Conservation (phyloP, 495 filamentous ascomycete genomes). For the Annulohypoxylon maeteangense region DNA sequence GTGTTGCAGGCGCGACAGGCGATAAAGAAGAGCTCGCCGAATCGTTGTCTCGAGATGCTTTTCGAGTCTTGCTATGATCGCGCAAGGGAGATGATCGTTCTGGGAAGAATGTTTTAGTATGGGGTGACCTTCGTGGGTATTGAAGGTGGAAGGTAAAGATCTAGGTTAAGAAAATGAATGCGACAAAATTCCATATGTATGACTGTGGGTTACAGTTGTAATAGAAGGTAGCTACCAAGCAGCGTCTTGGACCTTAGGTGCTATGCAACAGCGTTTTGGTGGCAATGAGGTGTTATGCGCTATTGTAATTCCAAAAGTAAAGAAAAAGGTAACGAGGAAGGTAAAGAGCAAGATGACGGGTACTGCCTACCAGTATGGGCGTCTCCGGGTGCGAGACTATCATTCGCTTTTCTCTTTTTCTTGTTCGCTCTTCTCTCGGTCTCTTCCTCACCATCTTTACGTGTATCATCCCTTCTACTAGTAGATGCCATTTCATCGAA, state of each 20-base stretch:
- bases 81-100: slow-evolving; percentile 60
- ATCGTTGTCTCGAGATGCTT: slow-evolving; percentile 61
- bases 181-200: not conserved
- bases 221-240: not conserved
- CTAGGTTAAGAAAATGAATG: slow-evolving; percentile 3
- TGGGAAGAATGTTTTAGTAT: slow-evolving; percentile 37
- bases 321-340: not conserved
- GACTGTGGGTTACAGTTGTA: not conserved
- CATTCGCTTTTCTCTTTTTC: slow-evolving; percentile 67
- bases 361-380: slow-evolving; percentile 69
- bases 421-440: slow-evolving; percentile 64
- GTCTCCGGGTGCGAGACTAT: slow-evolving; percentile 71
- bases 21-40: slow-evolving; percentile 75
- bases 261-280: not conserved
- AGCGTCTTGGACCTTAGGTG: not conserved
- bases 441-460: slow-evolving; percentile 58
- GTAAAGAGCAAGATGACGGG: not conserved
- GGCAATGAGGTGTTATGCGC: not conserved
- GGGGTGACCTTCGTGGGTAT: not conserved
- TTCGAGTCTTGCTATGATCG: slow-evolving; percentile 58
- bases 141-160: not conserved
- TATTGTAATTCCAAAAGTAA: not conserved
- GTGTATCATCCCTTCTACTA: slow-evolving; percentile 54
- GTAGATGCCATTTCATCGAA: slow-evolving; percentile 58
- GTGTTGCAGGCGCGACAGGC: slow-evolving; percentile 61